phyloP scores from a whole-genome alignment of 305 asterid species.

The Withania somnifera region DNA sequence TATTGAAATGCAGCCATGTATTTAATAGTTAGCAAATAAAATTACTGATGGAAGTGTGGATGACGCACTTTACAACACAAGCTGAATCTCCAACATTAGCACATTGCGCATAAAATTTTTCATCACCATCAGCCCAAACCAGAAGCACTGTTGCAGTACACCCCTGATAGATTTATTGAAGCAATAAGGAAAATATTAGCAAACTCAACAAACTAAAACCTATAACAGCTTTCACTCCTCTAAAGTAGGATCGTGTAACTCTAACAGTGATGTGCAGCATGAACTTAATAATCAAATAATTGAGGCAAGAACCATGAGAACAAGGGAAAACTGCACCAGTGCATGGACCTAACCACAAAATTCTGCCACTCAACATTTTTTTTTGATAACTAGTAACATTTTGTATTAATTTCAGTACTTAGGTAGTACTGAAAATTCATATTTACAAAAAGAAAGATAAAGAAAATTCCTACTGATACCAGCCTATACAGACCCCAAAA shows the following conservation, averaged over 20 bases:
- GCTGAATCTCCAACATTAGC: conserved; percentile 99
- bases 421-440: too few species aligned
- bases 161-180: conserved; percentile 53
- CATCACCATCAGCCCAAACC: conserved; percentile 65
- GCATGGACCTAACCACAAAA: background rate
- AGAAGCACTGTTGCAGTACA: conserved; percentile 95
- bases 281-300: background rate
- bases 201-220: conserved; percentile 1
- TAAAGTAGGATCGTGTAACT: background rate
- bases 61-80: conserved; percentile 72
- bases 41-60: conserved; percentile 9
- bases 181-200: conserved; percentile 9
- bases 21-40: background rate
- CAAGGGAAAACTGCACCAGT: background rate
- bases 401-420: too few species aligned
- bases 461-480: too few species aligned
- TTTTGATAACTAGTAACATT: too few species aligned
- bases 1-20: background rate
- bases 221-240: background rate
- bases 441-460: too few species aligned
- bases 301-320: background rate
- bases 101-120: conserved; percentile 72
- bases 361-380: background rate
- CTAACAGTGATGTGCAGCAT: background rate
- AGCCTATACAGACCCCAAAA: too few species aligned